These are phyloP conservation scores for Populus nigra DNA, from an alignment of 345 rosid genomes.

Conservation along the genomic window DNA sequence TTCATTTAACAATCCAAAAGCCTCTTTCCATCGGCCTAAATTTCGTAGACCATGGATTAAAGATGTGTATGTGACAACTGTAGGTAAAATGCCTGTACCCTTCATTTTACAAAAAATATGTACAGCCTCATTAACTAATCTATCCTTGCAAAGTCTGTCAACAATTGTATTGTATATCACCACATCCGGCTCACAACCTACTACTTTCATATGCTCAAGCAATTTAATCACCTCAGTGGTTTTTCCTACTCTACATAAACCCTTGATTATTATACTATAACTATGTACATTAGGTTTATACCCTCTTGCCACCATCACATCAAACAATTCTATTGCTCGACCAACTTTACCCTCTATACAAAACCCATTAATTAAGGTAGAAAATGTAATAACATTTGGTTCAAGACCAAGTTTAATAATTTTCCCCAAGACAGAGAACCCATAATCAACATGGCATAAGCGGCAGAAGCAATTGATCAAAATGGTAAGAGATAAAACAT, in stretches of 20 bases:
- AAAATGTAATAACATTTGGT: not conserved
- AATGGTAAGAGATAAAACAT: not conserved
- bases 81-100: slow-evolving; percentile 18
- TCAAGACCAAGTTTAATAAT: not conserved
- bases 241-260: not conserved
- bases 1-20: slow-evolving; percentile 14
- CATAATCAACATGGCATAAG: not conserved
- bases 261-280: not conserved
- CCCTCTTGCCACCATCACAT: not conserved
- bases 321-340: not conserved
- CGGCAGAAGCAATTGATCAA: slow-evolving; percentile 3
- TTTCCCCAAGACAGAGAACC: not conserved
- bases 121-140: slow-evolving; percentile 21
- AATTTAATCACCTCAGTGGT: not conserved
- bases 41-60: slow-evolving; percentile 28
- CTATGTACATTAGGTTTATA: not conserved
- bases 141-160: slow-evolving; percentile 31
- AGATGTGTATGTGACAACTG: slow-evolving; percentile 30
- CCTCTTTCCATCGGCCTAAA: slow-evolving; percentile 14
- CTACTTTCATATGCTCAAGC: slow-evolving; percentile 18
- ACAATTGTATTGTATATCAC: slow-evolving; percentile 24
- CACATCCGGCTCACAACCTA: slow-evolving; percentile 18
- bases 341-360: not conserved
- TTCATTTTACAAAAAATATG: slow-evolving; percentile 24
- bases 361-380: not conserved